A percentile compares a stretch with the other conserved stretches of the same genome.
Evolutionary conservation across 75 land plant species (phyloP).

Genomic region (Pseudotsuga menziesii): DNA sequence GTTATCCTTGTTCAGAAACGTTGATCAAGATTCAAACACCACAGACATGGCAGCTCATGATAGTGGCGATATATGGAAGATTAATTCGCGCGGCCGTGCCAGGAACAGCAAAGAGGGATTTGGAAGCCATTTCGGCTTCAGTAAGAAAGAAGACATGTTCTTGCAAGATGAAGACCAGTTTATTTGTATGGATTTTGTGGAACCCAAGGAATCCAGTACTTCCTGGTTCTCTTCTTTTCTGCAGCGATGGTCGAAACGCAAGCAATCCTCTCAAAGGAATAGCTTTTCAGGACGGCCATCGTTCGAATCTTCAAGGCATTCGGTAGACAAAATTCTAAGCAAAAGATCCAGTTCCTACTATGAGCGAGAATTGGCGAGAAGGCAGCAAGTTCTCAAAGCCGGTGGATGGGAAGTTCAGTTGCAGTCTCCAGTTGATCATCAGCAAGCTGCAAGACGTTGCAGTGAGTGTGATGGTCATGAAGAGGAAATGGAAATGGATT

Average conservation of each 20-base stretch:
- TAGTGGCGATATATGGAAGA: too few species aligned
- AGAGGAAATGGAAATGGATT: background rate
- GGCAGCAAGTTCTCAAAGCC: background rate
- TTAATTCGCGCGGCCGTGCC: too few species aligned
- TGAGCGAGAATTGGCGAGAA: background rate
- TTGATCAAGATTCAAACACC: background rate
- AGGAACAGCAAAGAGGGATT: too few species aligned
- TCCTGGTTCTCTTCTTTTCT: background rate
- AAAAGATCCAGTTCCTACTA: background rate
- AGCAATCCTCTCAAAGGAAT: background rate
- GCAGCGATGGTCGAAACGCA: background rate
- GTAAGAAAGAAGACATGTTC: too few species aligned
- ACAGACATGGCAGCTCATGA: too few species aligned
- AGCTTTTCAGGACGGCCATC: background rate
- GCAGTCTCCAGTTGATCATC: background rate
- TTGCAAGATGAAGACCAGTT: background rate
- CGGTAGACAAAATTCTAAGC: background rate
- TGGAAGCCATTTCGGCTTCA: too few species aligned
- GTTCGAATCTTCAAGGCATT: too few species aligned
- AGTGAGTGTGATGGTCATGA: background rate
- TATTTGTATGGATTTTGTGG: background rate
- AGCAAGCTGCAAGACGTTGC: background rate
- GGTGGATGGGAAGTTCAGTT: constrained; percentile 5
- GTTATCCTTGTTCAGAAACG: background rate
- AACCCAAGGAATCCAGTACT: background rate